A percentile compares a stretch with the other conserved stretches of the same genome.
These are phyloP conservation scores for Aspergillus ellipticus DNA, from an alignment of 495 filamentous ascomycete species.

Conservation along the genomic window DNA sequence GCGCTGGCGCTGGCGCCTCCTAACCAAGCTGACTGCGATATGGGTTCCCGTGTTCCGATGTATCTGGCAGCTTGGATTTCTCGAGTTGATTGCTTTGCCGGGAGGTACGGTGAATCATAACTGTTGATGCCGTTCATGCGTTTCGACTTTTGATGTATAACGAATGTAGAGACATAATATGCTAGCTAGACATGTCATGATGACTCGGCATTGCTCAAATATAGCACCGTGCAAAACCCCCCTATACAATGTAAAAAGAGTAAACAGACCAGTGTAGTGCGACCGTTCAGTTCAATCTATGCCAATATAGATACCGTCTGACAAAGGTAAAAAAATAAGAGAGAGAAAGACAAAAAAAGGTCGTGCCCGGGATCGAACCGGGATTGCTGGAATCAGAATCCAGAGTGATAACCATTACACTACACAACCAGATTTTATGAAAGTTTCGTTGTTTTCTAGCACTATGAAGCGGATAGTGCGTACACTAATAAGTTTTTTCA, in stretches of 20 bases:
- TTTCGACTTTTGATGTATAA: constrained; percentile 3
- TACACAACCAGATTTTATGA: not conserved
- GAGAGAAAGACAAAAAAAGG: constrained; percentile 14
- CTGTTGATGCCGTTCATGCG: not conserved
- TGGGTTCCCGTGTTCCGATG: not conserved
- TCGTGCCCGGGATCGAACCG: constrained; percentile 40
- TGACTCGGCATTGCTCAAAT: not conserved
- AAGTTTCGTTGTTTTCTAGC: not conserved
- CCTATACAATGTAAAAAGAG: no score
- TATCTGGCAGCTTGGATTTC: not conserved
- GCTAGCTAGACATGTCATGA: not conserved
- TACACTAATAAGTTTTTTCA: no score
- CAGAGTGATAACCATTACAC: constrained; percentile 5
- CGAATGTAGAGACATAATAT: constrained; percentile 7
- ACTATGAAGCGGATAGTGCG: no score
- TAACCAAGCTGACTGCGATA: not conserved
- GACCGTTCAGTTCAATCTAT: no score
- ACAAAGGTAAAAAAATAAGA: no score
- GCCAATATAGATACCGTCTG: no score
- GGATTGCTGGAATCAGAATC: constrained; percentile 18
- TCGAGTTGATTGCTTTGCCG: not conserved
- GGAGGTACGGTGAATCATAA: not conserved
- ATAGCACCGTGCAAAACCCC: not conserved
- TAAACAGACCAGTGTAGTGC: no score
- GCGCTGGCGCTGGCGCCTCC: constrained; percentile 2